Percentiles rank a stretch among this genome's conserved stretches.
phyloP scores from a whole-genome alignment of 208 protist genomes.

The Crithidia brevicula region DNA sequence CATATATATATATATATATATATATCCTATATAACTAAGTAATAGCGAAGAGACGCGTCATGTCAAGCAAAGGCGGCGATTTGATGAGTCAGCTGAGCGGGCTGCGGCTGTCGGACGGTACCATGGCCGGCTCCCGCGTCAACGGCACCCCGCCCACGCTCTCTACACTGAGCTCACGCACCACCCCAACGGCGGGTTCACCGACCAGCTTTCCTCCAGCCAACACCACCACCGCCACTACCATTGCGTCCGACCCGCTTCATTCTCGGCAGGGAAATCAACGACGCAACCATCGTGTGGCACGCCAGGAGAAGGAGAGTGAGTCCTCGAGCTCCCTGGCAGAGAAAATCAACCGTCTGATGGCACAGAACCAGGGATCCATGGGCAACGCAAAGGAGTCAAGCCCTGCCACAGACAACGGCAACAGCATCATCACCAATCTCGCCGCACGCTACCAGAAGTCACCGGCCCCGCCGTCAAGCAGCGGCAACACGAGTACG shows the following conservation, averaged over 20 bases:
- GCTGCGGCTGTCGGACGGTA: slow-evolving; percentile 53
- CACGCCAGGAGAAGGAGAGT: background rate
- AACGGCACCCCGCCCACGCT: slow-evolving; percentile 30
- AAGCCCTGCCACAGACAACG: background rate
- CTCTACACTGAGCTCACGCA: slow-evolving; percentile 8
- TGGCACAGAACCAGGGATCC: slow-evolving; percentile 34
- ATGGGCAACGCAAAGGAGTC: background rate
- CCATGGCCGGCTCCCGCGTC: slow-evolving; percentile 28
- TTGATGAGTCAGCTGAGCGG: slow-evolving; percentile 46
- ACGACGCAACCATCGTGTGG: slow-evolving; percentile 12
- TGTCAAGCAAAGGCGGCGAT: slow-evolving; percentile 25
- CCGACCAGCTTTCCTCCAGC: slow-evolving; percentile 34
- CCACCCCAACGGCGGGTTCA: slow-evolving; percentile 12
- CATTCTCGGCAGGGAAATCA: slow-evolving; percentile 11
- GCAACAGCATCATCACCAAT: slow-evolving; percentile 21
- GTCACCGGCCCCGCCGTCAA: slow-evolving; percentile 8
- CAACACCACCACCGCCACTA: too few relatives aligned
- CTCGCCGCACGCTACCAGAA: slow-evolving; percentile 18
- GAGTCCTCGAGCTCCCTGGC: slow-evolving; percentile 16
- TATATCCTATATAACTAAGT: background rate
- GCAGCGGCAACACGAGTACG: slow-evolving; percentile 18
- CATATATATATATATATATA: background rate
- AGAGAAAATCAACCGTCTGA: slow-evolving; percentile 36
- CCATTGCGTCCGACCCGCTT: slow-evolving; percentile 5
- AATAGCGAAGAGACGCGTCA: background rate